Evolutionary conservation across 495 filamentous ascomycete genomes (phyloP), one percentile per base, ranked within the genome.

Genomic region (Penicillium steckii): DNA sequence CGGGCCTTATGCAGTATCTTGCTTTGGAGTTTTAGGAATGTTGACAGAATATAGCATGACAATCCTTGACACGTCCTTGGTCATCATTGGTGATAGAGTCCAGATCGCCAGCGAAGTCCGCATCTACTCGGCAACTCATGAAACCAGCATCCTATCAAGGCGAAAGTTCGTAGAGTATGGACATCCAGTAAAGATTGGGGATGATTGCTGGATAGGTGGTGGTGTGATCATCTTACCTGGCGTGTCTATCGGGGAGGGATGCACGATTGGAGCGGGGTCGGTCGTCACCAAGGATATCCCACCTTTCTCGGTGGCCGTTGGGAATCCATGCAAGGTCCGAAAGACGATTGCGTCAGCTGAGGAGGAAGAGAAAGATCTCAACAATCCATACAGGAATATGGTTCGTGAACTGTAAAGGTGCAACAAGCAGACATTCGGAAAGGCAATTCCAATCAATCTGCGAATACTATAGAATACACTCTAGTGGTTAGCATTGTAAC

Each of bases 141-240:
- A 90, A 46, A 85, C 86, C 0, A 69, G 70, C 6, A 53, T 87
- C 3, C 74, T 86, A 17, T 85, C 88, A 49, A 85, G 89, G 0
- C 80, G 78, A 5, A 69, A 77, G 38, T 86, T 86, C 0, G 83
- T 88, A 0, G 90, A 95, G 66, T 64, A 72, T 8, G 89, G 89
- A 1, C 80, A 77, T 47, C 81, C 85, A 10, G 85, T 95, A 44
- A 72, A 62, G 2, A 81, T 95, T 45, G 88, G 82, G 0, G 85
- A 91, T 52, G 89, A 94, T 62, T 91, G 87, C 56, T 95, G 89
- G 89, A 70, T 95, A 27, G 87, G 88, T 0, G 89, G 88, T 0
- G 83, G 83, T 59, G 86, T 84, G 3, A 72, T 77, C 13, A 75
- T 95, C 13, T 63, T 86, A 10, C 80, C 87, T 0, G 90, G 90